A percentile compares a stretch with the other conserved stretches of the same genome.
Evolutionary conservation across 2,329 filamentous ascomycete genomes (phyloP).

Genomic region (Botrytis squamosa): DNA sequence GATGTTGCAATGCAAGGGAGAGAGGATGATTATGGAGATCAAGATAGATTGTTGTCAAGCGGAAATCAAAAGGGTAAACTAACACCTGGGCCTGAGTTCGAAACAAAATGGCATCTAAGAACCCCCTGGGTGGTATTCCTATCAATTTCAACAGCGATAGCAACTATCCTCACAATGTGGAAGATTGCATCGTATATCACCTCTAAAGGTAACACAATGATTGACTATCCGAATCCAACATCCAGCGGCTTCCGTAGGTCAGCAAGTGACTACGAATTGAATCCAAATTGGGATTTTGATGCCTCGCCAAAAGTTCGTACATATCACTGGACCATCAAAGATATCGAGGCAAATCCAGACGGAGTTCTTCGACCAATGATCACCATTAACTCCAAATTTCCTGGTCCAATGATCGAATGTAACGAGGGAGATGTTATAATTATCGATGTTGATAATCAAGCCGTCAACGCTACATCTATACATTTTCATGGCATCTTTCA

Average conservation of each 20-base stretch:
- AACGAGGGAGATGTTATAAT: slow-evolving; percentile 72
- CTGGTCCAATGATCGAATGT: slow-evolving; percentile 68
- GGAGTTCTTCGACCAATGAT: slow-evolving; percentile 59
- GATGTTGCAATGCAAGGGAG: slow-evolving; percentile 36
- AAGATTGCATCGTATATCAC: slow-evolving; percentile 34
- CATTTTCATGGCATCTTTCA: slow-evolving; percentile 81
- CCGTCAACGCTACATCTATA: slow-evolving; percentile 61
- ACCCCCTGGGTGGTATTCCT: slow-evolving; percentile 34
- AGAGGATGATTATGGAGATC: slow-evolving; percentile 28
- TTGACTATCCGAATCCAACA: slow-evolving; percentile 24
- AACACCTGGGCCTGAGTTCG: slow-evolving; percentile 27
- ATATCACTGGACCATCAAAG: slow-evolving; percentile 59
- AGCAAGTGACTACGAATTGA: slow-evolving; percentile 56
- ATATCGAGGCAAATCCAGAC: slow-evolving; percentile 60
- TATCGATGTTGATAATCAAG: slow-evolving; percentile 66
- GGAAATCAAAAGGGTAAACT: slow-evolving; percentile 17
- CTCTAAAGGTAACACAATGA: slow-evolving; percentile 13
- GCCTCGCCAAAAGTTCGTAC: slow-evolving; percentile 52
- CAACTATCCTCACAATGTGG: slow-evolving; percentile 30
- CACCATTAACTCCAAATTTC: slow-evolving; percentile 73
- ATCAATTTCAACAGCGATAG: slow-evolving; percentile 28
- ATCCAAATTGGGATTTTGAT: slow-evolving; percentile 54
- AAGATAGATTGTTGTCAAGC: slow-evolving; percentile 22
- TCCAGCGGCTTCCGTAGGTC: slow-evolving; percentile 35
- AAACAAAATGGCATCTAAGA: slow-evolving; percentile 37